Base-by-base conservation (phyloP, 2,329 filamentous ascomycete species). In the Calonectria pteridis region DNA sequence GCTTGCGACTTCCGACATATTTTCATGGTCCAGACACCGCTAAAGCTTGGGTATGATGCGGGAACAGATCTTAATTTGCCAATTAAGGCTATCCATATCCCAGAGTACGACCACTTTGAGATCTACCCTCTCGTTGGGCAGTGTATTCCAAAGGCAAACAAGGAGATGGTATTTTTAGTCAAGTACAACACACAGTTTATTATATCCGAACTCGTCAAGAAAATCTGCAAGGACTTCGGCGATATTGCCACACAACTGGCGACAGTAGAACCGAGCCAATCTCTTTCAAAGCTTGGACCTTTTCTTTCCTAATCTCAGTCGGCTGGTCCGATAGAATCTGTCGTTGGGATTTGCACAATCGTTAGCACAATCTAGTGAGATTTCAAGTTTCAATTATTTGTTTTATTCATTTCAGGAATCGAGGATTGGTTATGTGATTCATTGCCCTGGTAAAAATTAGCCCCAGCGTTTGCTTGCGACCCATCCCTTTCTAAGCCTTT, bases 121-220 rank as follows among this genome's bases (percentile, higher is more conserved):
- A 53, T 51, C 31, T 66, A 66, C 40, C 63, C 63, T 6, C 63
- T 66, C 3, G 46, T 66, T 33, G 31, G 51, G 11, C 63, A 66
- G 23, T 66, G 63, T 51, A 33, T 66, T 26, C 63, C 46, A 3
- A 46, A 18, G 6, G 63, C 50, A 10, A 51, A 37, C 20, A 46
- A 46, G 10, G 40, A 31, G 1, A 53, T 66, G 40, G 40, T 14
- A 28, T n/a, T 37, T 49, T 13, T 49, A 6, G 28, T 51, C 10
- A 49, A 51, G 6, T 66, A 66, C 46, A 37, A 51, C n/a, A 31
- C 46, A 16, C 63, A 66, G 20, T 49, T 46, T 11, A 5, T 66
- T 33, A n/a, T 29, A 9, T 35, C 40, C 10, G 43, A 46, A 26
- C 46, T 51, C n/a, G n/a, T 66, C 20, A 29, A 66, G n/a, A 31